Conservation (phyloP, 331 rosid genomes). For the Malus hybrid region DNA sequence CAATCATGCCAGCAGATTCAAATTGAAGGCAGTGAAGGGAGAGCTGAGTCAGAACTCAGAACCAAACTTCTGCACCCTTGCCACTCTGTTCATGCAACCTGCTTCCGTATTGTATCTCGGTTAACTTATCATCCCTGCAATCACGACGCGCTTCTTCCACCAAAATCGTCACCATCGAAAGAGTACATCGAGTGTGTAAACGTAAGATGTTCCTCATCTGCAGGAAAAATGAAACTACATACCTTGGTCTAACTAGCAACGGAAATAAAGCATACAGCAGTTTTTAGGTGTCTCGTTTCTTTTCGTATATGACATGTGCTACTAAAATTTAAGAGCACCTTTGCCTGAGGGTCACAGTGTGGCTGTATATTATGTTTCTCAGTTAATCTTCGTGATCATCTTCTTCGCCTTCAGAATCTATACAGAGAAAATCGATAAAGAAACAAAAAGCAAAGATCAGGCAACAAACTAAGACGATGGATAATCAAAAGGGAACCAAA, state of each 20-base stretch:
- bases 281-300: neutral
- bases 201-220: conserved; percentile 5
- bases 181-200: conserved; percentile 6
- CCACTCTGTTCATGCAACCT: conserved; percentile 6
- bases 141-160: neutral
- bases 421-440: neutral
- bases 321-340: conserved; percentile 13
- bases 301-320: neutral
- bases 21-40: neutral
- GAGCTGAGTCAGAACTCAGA: neutral
- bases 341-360: conserved; percentile 18
- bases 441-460: neutral
- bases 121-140: neutral
- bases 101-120: neutral
- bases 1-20: conserved; percentile 4
- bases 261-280: neutral
- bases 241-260: neutral
- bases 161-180: neutral
- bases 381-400: conserved; percentile 78
- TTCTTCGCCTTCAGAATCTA: conserved; percentile 95
- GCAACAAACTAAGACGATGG: neutral
- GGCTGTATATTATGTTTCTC: conserved; percentile 14
- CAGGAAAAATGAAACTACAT: conserved; percentile 1
- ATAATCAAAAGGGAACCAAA: neutral
- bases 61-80: conserved; percentile 1